phyloP scores from a whole-genome alignment of 345 rosid genomes.

The Eucalyptus sideroxylon region DNA sequence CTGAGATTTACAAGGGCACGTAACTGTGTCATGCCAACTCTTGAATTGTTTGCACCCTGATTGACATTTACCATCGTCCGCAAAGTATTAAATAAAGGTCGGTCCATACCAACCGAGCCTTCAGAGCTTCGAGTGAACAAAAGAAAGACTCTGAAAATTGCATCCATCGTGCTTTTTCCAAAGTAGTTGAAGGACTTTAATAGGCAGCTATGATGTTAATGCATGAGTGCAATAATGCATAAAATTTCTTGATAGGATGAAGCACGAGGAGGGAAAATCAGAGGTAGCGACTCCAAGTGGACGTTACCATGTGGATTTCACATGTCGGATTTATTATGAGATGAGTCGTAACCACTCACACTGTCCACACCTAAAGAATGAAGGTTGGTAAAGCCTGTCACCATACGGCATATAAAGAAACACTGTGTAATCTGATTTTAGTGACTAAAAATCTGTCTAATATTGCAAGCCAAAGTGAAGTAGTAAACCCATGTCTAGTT shows the following conservation, averaged over 20 bases:
- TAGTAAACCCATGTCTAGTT: neutral
- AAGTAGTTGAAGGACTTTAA: neutral
- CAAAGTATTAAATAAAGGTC: neutral
- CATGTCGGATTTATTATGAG: fast-evolving
- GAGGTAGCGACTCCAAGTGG: neutral
- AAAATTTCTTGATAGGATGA: neutral
- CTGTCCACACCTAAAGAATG: neutral
- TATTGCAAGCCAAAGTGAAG: neutral
- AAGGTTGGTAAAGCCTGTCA: neutral
- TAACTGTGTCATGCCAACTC: too few relatives aligned
- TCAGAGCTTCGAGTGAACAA: neutral
- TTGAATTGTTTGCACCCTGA: too few relatives aligned
- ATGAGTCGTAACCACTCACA: too few relatives aligned
- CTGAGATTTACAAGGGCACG: neutral
- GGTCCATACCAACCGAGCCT: neutral
- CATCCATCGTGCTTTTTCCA: neutral
- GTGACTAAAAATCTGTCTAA: neutral
- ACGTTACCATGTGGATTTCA: neutral
- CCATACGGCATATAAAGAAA: neutral
- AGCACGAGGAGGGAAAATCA: neutral
- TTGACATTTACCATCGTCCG: neutral
- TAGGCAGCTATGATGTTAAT: neutral
- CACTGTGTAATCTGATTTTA: neutral
- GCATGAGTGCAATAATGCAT: neutral
- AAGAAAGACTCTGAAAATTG: neutral